Conservation (phyloP, 2,329 filamentous ascomycete species). For the Aspergillus niger region DNA sequence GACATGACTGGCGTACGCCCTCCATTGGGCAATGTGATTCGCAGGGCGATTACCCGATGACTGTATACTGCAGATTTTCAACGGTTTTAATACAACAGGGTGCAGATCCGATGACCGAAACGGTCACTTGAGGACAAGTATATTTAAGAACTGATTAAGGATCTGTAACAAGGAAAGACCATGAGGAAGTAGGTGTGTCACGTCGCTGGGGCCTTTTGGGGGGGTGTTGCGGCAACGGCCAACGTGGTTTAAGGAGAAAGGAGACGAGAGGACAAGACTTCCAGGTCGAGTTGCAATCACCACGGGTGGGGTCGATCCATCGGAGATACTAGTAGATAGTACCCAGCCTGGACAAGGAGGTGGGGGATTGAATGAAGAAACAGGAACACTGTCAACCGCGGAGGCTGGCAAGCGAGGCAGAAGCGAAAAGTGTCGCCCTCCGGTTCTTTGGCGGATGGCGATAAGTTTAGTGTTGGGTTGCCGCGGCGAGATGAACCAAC, state of each 20-base stretch:
- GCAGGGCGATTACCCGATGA: conserved; percentile 7
- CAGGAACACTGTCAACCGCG: background rate
- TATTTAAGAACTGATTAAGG: background rate
- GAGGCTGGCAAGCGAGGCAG: conserved; percentile 7
- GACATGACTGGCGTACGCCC: conserved; percentile 62
- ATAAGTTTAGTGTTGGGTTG: conserved; percentile 13
- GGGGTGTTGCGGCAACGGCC: conserved; percentile 2
- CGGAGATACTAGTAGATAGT: conserved; percentile 6
- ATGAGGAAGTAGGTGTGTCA: conserved; percentile 14
- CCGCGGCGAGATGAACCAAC: conserved; percentile 12
- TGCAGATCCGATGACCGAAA: background rate
- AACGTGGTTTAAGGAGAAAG: conserved; percentile 12
- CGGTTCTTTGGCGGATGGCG: conserved; percentile 4
- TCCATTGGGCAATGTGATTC: conserved; percentile 47
- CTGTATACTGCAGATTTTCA: background rate
- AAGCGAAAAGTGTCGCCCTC: conserved; percentile 5
- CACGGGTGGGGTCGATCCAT: conserved; percentile 20
- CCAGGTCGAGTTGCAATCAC: conserved; percentile 14
- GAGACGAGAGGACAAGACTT: conserved; percentile 9
- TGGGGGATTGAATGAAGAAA: background rate
- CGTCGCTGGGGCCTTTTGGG: conserved; percentile 7
- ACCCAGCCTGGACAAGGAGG: background rate
- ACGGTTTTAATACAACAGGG: background rate
- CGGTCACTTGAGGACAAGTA: background rate
- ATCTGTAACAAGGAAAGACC: background rate